These are phyloP conservation scores for Dimocarpus longan DNA, from an alignment of 345 rosid species.

Conservation along the genomic window DNA sequence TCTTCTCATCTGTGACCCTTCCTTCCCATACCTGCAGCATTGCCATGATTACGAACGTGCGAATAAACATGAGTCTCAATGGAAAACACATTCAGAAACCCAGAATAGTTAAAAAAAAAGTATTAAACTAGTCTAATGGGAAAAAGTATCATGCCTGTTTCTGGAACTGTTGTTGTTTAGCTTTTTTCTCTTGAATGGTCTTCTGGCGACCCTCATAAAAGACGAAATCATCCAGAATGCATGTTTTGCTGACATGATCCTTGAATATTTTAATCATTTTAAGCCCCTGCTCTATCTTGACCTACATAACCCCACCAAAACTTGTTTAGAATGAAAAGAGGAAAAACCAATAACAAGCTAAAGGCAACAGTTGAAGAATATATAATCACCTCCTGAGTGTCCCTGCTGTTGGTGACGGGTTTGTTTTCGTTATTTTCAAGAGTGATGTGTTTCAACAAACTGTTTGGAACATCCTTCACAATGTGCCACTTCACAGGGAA, in stretches of 20 bases:
- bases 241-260: conserved; percentile 70
- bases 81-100: not conserved
- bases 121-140: not conserved
- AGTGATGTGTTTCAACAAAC: conserved; percentile 82
- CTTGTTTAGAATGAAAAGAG: not conserved
- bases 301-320: conserved; percentile 37
- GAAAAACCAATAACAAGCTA: not conserved
- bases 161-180: conserved; percentile 71
- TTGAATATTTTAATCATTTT: conserved; percentile 83
- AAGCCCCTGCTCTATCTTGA: conserved; percentile 72
- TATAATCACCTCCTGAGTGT: conserved; percentile 80
- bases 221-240: conserved; percentile 87
- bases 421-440: conserved; percentile 96
- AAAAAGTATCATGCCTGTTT: conserved; percentile 44
- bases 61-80: not conserved
- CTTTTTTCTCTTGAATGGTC: conserved; percentile 82
- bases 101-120: not conserved
- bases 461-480: conserved; percentile 94
- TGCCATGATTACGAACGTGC: not conserved
- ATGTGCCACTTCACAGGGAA: conserved; percentile 95
- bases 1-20: conserved; percentile 39
- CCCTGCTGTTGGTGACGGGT: conserved; percentile 94
- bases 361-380: not conserved
- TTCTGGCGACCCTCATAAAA: conserved; percentile 82
- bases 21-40: conserved; percentile 46